These are phyloP conservation scores for Suillus subaureus DNA, from an alignment of 768 basidiomycete species.

Conservation along the genomic window DNA sequence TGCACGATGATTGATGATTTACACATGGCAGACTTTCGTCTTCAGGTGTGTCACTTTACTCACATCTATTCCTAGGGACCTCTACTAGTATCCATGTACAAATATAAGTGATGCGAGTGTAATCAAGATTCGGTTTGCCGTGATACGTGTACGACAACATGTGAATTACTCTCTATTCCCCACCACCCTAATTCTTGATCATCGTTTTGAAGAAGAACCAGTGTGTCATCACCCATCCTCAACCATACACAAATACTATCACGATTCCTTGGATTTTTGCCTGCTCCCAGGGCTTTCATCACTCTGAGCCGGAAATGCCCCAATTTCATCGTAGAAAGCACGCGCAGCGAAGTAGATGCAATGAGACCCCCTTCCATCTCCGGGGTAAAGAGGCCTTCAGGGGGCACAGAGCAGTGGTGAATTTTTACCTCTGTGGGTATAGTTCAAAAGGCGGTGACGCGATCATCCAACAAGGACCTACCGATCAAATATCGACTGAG, in stretches of 20 bases:
- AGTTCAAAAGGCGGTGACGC: constrained; percentile 7
- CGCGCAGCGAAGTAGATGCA: constrained; percentile 42
- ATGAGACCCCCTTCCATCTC: constrained; percentile 18
- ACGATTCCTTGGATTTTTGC: constrained; percentile 32
- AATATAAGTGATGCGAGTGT: background rate
- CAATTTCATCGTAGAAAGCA: constrained; percentile 71
- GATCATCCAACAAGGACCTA: constrained; percentile 31
- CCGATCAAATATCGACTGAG: constrained; percentile 65
- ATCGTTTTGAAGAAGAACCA: constrained; percentile 53
- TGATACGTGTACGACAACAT: constrained; percentile 32
- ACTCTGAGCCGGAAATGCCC: constrained; percentile 66
- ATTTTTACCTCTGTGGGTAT: constrained; percentile 33
- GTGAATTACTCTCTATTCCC: constrained; percentile 61
- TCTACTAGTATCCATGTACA: constrained; percentile 13
- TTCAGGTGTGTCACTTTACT: constrained; percentile 2
- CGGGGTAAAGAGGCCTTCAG: constrained; percentile 21
- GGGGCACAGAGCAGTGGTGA: constrained; percentile 24
- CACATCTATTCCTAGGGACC: background rate
- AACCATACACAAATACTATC: constrained; percentile 54
- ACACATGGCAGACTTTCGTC: background rate
- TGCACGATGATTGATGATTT: background rate
- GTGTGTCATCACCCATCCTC: constrained; percentile 48
- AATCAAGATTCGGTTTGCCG: constrained; percentile 14
- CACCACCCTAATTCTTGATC: constrained; percentile 66
- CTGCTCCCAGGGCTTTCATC: constrained; percentile 46